Evolutionary conservation across 345 rosid genomes (phyloP).

Genomic region (Camelina hispida): DNA sequence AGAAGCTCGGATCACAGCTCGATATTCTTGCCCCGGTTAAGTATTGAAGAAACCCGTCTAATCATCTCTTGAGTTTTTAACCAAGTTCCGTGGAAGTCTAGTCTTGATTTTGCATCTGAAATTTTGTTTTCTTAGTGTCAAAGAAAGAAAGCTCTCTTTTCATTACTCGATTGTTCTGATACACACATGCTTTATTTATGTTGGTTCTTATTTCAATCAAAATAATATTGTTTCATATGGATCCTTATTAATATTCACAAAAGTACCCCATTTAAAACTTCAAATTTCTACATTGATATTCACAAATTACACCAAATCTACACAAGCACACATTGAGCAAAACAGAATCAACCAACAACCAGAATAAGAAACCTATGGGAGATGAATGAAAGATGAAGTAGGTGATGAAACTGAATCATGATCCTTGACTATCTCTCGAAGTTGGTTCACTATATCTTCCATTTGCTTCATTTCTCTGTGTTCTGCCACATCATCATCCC

Average conservation of each 20-base stretch:
- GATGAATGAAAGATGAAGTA: slow-evolving; percentile 26
- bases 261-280: not conserved
- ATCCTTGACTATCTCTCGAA: slow-evolving; percentile 48
- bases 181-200: not conserved
- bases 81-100: not conserved
- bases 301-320: slow-evolving; percentile 23
- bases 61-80: not conserved
- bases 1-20: slow-evolving; percentile 66
- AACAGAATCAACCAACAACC: not conserved
- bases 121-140: not conserved
- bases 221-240: not conserved
- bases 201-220: not conserved
- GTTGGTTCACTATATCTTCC: slow-evolving; percentile 58
- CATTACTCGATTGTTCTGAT: not conserved
- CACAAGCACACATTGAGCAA: slow-evolving; percentile 2
- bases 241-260: no score
- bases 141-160: not conserved
- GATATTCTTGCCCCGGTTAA: slow-evolving; percentile 57
- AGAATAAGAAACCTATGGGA: not conserved
- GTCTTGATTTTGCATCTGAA: slow-evolving; percentile 8
- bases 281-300: slow-evolving; percentile 20
- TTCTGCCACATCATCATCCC: slow-evolving; percentile 46
- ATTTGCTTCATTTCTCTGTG: slow-evolving; percentile 52
- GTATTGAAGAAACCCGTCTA: slow-evolving; percentile 40
- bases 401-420: slow-evolving; percentile 46